Evolutionary conservation across 2,329 filamentous ascomycete genomes (phyloP).

Genomic region (Sporothrix luriei): DNA sequence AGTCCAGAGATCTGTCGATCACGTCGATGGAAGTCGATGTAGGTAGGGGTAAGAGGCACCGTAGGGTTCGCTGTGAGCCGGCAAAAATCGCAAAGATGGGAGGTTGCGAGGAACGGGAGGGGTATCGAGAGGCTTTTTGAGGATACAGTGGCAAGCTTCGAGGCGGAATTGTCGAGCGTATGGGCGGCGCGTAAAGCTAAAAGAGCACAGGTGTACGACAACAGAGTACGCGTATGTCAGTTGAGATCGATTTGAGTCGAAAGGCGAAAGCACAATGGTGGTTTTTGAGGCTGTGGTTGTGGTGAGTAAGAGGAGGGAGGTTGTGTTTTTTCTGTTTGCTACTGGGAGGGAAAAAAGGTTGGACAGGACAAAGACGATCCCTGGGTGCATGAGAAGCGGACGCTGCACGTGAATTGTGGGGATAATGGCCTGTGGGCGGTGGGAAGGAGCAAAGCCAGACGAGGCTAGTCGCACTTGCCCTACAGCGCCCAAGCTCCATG

Average conservation of each 20-base stretch:
- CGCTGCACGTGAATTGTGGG: slow-evolving; percentile 19
- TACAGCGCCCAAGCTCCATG: too few species aligned
- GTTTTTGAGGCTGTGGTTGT: slow-evolving; percentile 21
- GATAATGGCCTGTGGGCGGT: not conserved
- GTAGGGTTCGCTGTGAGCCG: not conserved
- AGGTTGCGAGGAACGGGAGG: not conserved
- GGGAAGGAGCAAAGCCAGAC: not conserved
- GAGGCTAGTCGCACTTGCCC: too few species aligned
- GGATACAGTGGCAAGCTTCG: slow-evolving; percentile 13
- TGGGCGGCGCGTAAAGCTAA: not conserved
- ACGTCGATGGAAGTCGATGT: not conserved
- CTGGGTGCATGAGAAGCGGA: not conserved
- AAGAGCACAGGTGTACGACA: slow-evolving; percentile 1
- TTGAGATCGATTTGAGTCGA: slow-evolving; percentile 22
- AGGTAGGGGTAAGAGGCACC: not conserved
- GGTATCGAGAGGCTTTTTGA: slow-evolving; percentile 10
- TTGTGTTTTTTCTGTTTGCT: slow-evolving; percentile 3
- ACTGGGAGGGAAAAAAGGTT: not conserved
- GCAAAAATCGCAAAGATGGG: not conserved
- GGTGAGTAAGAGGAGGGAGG: not conserved
- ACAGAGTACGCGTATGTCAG: not conserved
- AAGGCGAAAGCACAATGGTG: slow-evolving; percentile 27
- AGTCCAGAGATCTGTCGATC: not conserved
- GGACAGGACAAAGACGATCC: slow-evolving; percentile 15
- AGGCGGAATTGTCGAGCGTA: not conserved